phyloP scores from a whole-genome alignment of 2,329 filamentous ascomycete genomes.

The Fusarium sp. region DNA sequence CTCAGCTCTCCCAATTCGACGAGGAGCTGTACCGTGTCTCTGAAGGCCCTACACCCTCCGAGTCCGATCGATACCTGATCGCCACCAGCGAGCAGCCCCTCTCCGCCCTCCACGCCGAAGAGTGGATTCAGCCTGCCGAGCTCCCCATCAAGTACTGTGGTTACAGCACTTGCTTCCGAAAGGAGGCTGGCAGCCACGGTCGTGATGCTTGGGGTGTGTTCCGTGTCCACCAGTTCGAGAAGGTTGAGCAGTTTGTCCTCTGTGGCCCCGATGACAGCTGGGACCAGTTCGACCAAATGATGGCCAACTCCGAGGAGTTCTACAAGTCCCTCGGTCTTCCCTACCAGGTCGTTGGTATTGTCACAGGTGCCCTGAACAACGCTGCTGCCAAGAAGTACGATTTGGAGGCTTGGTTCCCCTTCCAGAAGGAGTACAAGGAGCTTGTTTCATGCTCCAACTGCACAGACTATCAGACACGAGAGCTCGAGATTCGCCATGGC shows the following conservation, averaged over 20 bases:
- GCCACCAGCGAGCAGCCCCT: constrained; percentile 95
- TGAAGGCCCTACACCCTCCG: constrained; percentile 83
- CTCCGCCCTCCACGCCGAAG: constrained; percentile 89
- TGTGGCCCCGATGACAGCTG: constrained; percentile 91
- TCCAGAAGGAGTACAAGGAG: constrained; percentile 98
- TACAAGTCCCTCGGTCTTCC: constrained; percentile 90
- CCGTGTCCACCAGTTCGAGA: constrained; percentile 98
- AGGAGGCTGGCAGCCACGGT: constrained; percentile 87
- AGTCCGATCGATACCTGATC: constrained; percentile 83
- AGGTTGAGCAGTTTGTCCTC: constrained; percentile 83
- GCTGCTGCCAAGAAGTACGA: constrained; percentile 87
- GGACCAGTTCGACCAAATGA: constrained; percentile 95
- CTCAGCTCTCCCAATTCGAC: constrained; percentile 96
- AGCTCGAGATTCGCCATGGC: constrained; percentile 91
- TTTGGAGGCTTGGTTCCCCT: constrained; percentile 95
- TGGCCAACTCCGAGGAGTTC: constrained; percentile 89
- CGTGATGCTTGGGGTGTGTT: constrained; percentile 98
- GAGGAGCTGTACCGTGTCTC: constrained; percentile 98
- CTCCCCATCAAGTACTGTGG: constrained; percentile 86
- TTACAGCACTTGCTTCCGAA: constrained; percentile 94
- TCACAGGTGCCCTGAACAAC: constrained; percentile 93
- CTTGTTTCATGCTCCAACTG: constrained; percentile 98
- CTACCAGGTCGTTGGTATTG: constrained; percentile 92
- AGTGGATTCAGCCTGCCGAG: constrained; percentile 88
- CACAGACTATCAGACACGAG: constrained; percentile 95